Evolutionary conservation across 805 yeast species (phyloP).

Genomic region (Hemisphaericaspora nanyangensis): DNA sequence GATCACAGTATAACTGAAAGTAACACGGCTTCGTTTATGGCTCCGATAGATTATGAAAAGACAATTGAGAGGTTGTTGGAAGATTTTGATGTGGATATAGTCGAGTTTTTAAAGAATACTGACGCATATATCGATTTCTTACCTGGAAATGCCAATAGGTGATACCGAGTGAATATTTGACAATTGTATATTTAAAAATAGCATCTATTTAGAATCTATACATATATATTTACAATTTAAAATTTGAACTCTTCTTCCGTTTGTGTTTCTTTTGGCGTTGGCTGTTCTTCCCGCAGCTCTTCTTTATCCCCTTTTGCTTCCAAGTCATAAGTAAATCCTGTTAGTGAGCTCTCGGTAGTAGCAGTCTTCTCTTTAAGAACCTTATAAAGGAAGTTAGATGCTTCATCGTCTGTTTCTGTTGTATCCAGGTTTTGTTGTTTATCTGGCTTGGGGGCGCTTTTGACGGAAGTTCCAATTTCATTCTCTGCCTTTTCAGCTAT

Average conservation of each 20-base stretch:
- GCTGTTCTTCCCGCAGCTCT: neutral
- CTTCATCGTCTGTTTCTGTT: slow-evolving; percentile 3
- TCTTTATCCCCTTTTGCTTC: neutral
- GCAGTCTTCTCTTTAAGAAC: slow-evolving; percentile 16
- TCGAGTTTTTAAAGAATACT: slow-evolving; percentile 18
- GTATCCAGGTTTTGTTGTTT: slow-evolving; percentile 9
- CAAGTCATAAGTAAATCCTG: slow-evolving; percentile 13
- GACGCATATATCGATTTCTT: too few relatives aligned
- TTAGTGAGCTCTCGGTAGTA: slow-evolving; percentile 1
- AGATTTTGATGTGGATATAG: slow-evolving; percentile 27
- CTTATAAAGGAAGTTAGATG: slow-evolving; percentile 13
- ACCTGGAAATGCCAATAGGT: too few relatives aligned
- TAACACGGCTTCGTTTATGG: too few relatives aligned
- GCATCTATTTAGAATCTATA: slow-evolving; percentile 12
- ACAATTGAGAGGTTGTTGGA: slow-evolving; percentile 23
- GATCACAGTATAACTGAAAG: too few relatives aligned
- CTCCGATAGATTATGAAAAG: neutral
- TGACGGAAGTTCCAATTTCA: too few relatives aligned
- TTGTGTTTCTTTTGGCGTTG: neutral
- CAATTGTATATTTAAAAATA: neutral
- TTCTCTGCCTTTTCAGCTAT: slow-evolving; percentile 52
- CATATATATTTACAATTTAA: slow-evolving; percentile 10
- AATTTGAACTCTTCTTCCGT: slow-evolving; percentile 10
- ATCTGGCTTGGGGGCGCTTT: slow-evolving; percentile 29
- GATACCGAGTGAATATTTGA: slow-evolving; percentile 3